Evolutionary conservation across 768 basidiomycete species (phyloP).

Genomic region (Mycena amicta): DNA sequence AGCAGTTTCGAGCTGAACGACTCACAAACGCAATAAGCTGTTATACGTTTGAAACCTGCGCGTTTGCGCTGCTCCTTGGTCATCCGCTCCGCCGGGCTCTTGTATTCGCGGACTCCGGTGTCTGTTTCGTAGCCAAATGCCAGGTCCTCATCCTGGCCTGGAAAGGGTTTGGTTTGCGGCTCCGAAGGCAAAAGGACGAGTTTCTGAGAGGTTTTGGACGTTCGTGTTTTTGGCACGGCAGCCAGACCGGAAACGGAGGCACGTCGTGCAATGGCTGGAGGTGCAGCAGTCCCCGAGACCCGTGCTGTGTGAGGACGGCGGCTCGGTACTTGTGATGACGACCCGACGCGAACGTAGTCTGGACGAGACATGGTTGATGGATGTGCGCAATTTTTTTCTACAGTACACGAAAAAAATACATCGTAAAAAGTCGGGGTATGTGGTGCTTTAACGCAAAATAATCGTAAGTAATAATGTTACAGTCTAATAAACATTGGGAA

Average conservation of each 20-base stretch:
- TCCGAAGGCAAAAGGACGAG: slow-evolving; percentile 89
- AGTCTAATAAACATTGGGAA: slow-evolving; percentile 54
- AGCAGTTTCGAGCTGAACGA: slow-evolving; percentile 83
- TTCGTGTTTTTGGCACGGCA: slow-evolving; percentile 58
- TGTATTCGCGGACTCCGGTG: slow-evolving; percentile 70
- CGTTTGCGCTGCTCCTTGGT: slow-evolving; percentile 80
- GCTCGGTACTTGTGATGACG: neutral
- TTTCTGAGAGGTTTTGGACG: slow-evolving; percentile 89
- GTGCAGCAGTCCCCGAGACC: too few species aligned
- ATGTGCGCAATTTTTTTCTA: slow-evolving; percentile 2
- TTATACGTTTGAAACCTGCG: slow-evolving; percentile 79
- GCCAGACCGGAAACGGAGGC: slow-evolving; percentile 43
- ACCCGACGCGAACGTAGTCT: neutral
- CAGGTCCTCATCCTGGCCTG: slow-evolving; percentile 49
- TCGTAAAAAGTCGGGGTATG: slow-evolving; percentile 19
- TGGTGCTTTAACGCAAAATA: too few species aligned
- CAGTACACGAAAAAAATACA: slow-evolving; percentile 21
- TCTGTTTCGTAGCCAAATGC: slow-evolving; percentile 68
- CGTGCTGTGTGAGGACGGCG: too few species aligned
- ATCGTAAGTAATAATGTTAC: slow-evolving; percentile 22
- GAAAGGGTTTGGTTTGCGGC: slow-evolving; percentile 80
- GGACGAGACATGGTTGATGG: slow-evolving; percentile 14
- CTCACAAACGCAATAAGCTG: slow-evolving; percentile 89
- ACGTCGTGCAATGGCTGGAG: slow-evolving; percentile 31
- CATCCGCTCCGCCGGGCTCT: slow-evolving; percentile 89